phyloP scores from a whole-genome alignment of 768 basidiomycete genomes.

The Suillus americanus region DNA sequence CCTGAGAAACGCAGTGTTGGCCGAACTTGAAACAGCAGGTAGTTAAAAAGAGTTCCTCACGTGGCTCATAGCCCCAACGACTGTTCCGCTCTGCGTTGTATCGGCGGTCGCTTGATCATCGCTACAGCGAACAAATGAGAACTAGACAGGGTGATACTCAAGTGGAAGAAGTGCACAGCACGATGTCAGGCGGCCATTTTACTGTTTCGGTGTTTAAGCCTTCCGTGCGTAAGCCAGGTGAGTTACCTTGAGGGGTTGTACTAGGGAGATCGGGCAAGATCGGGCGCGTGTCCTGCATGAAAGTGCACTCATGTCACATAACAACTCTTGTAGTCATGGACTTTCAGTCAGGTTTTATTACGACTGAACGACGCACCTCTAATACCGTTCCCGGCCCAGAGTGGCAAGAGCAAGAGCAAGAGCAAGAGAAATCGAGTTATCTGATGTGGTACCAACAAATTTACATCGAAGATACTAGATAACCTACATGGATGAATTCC shows the following conservation, averaged over 20 bases:
- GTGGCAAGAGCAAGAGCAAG: slow-evolving; percentile 43
- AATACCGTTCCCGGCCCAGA: slow-evolving; percentile 42
- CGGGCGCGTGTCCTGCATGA: no score
- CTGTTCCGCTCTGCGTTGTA: slow-evolving; percentile 55
- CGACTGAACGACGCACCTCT: slow-evolving; percentile 13
- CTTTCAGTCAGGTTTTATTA: neutral
- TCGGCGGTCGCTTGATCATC: slow-evolving; percentile 75
- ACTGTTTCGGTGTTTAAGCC: slow-evolving; percentile 68
- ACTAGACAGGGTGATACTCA: slow-evolving; percentile 34
- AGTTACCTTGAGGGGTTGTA: slow-evolving; percentile 37
- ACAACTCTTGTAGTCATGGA: slow-evolving; percentile 17
- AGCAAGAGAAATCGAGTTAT: slow-evolving; percentile 24
- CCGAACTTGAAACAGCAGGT: neutral
- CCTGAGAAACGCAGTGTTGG: neutral
- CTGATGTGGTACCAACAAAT: slow-evolving; percentile 14
- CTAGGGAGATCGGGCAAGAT: no score
- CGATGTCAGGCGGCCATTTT: slow-evolving; percentile 12
- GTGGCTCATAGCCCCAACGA: slow-evolving; percentile 79
- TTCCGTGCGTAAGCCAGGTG: slow-evolving; percentile 38
- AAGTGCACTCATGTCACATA: neutral
- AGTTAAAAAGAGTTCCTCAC: slow-evolving; percentile 38
- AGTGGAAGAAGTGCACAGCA: neutral
- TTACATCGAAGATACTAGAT: slow-evolving; percentile 24
- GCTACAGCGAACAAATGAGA: slow-evolving; percentile 71
- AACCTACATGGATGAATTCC: no score